Evolutionary conservation across 495 filamentous ascomycete species (phyloP), one percentile per base, ranked within the genome.

Genomic region (Aspergillus mulundensis): DNA sequence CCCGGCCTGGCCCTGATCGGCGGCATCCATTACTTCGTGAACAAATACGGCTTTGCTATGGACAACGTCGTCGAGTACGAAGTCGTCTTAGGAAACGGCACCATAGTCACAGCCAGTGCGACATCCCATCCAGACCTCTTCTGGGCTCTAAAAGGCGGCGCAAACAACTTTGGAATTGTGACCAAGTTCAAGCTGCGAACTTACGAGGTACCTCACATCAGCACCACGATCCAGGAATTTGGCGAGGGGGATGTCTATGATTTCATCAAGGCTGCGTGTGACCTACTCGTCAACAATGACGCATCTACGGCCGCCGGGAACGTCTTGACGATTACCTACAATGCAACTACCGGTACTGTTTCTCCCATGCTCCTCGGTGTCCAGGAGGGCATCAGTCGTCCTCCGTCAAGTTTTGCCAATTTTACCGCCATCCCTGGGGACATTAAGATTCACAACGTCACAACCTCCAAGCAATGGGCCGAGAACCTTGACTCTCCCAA

Each of bases 101-200:
- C 61, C 1, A 61, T 66, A 11, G 59, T 73, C 1, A 61, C 59
- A 36, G 32, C 32, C 12, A 28, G 32, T 14, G 11, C 32, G 8
- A 30, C 28, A 10, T 30, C 28, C 5, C 28, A 30, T 5, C 28
- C 32, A 4, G 71, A 74, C 46, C 67, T 77, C 2, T 74, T 66
- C 56, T 70, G 67, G 68, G 69, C 74, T 5, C 48, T 77, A 19
- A 69, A 70, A 45, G 73, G 74, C 11, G 74, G 74, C 1, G 47
- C 18, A 1, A 77, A 72, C 42, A 75, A 75, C 34, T 77, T 67
- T 52, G 75, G 72, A 4, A 60, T 66, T 15, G 61, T 84, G 12
- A 81, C 78, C 0, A 67, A 67, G 14, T 81, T 79, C 40, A 66
- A 71, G 6, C 61, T 82, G 12, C 58, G 70, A 19, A 81, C 78